A percentile compares a stretch with the other conserved stretches of the same genome.
Conservation (phyloP, 495 filamentous ascomycete species). For the Zalerion maritima region DNA sequence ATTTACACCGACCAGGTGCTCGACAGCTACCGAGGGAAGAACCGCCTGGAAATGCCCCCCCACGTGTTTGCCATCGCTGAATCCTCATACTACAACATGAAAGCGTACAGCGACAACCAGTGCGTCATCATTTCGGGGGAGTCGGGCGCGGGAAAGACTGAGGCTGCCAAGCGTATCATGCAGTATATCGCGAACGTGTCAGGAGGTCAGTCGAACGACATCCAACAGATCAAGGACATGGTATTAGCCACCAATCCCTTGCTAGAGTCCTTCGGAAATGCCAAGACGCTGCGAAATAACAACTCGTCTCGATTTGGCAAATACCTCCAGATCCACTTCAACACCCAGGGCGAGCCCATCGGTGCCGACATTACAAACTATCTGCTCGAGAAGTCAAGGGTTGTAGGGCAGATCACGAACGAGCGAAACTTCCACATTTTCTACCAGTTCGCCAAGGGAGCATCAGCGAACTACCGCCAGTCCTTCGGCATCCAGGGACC, state of each 20-base stretch:
- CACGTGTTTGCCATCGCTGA: constrained; percentile 98
- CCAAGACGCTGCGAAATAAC: constrained; percentile 95
- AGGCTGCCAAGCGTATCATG: constrained; percentile 97
- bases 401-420: constrained; percentile 88
- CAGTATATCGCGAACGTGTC: constrained; percentile 98
- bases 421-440: constrained; percentile 99
- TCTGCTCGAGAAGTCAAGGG: constrained; percentile 84
- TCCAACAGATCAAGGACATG: constrained; percentile 97
- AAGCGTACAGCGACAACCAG: constrained; percentile 97
- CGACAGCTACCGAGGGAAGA: constrained; percentile 86
- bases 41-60: constrained; percentile 84
- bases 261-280: constrained; percentile 95
- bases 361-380: constrained; percentile 99
- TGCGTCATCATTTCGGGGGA: constrained; percentile 99
- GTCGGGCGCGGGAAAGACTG: constrained; percentile 98
- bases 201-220: constrained; percentile 74
- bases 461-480: constrained; percentile 70
- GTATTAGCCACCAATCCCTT: constrained; percentile 95
- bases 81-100: constrained; percentile 98
- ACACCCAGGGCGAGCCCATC: constrained; percentile 78
- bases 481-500: constrained; percentile 81
- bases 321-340: constrained; percentile 96
- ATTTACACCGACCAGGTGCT: constrained; percentile 94
- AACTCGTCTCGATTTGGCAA: constrained; percentile 98
- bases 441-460: constrained; percentile 96